Base-by-base conservation (phyloP, 805 yeast species). In the Hanseniaspora osmophila region DNA sequence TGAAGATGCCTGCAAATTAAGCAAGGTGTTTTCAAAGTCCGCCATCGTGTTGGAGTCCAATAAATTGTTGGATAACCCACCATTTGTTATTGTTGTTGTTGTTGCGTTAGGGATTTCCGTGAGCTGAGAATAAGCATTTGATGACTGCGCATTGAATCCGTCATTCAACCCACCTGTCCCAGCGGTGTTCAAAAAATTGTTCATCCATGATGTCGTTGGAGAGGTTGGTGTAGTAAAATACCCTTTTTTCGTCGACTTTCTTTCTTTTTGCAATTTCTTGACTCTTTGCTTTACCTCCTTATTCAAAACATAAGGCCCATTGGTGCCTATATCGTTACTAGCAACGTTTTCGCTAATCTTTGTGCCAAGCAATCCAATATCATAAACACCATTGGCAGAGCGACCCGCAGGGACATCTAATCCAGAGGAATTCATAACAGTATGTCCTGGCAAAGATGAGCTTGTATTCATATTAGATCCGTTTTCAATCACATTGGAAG, bases 191-290 rank as follows among this genome's bases (percentile, higher is more conserved):
- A 46, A 19, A 27, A 46, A 46, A 33, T 46, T 46, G 38, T 46
- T 46, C 11, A 46, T 46, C 48, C 48, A 46, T n/a, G 48, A 46
- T n/a, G 41, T 38, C 3, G 41, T 19, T 10, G 48, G 48, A 1
- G 45, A 42, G 1, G 48, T 46, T 13, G 48, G 48, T 13, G 48
- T 46, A 15, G 48, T 46, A 33, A 42, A 46, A 33, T 42, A 46
- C 2, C 48, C 48, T 10, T 42, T 46, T 38, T 40, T 46, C 10
- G 35, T 46, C 18, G 43, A n/a, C 3, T 39, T 22, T 16, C 35
- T 42, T 13, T 39, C 43, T 2, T 2, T 33, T 16, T 37, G 15
- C 1, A 30, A 22, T 10, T 38, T 37, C 19, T 27, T 18, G 5
- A 30, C 19, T 17, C 16, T 43, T 15, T 33, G 33, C 30, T 41